phyloP scores from a whole-genome alignment of 2,329 filamentous ascomycete species.

The Fusarium graminum region DNA sequence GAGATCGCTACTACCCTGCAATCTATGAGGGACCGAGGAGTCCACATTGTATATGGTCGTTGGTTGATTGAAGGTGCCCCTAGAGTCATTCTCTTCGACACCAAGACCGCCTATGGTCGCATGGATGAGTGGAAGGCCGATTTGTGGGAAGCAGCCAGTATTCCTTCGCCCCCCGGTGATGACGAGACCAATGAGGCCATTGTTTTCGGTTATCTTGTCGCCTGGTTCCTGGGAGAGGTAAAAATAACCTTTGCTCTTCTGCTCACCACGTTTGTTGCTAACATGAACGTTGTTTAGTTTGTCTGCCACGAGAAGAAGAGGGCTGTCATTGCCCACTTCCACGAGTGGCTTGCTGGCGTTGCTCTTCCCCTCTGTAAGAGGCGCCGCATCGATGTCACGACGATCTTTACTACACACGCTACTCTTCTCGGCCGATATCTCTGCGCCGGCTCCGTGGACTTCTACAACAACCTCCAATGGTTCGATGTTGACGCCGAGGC shows the following conservation, averaged over 20 bases:
- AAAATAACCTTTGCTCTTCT: slow-evolving; percentile 43
- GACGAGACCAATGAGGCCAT: slow-evolving; percentile 98
- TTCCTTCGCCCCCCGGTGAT: slow-evolving; percentile 91
- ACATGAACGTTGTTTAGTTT: slow-evolving; percentile 69
- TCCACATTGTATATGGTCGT: slow-evolving; percentile 90
- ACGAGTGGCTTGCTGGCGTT: slow-evolving; percentile 98
- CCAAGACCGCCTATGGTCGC: slow-evolving; percentile 90
- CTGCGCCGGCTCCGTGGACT: slow-evolving; percentile 96
- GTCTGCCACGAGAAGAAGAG: slow-evolving; percentile 91
- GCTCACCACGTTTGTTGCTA: slow-evolving; percentile 24
- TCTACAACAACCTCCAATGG: slow-evolving; percentile 98
- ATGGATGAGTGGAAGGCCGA: slow-evolving; percentile 98
- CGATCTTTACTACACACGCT: slow-evolving; percentile 98
- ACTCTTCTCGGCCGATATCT: slow-evolving; percentile 95
- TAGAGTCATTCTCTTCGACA: slow-evolving; percentile 93
- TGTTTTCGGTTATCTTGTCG: slow-evolving; percentile 96
- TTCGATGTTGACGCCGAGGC: slow-evolving; percentile 98
- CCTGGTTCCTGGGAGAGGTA: slow-evolving; percentile 98
- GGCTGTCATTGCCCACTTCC: slow-evolving; percentile 97
- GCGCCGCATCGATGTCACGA: slow-evolving; percentile 94
- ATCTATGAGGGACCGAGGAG: slow-evolving; percentile 92
- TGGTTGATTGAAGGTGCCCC: slow-evolving; percentile 99
- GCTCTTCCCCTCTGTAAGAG: slow-evolving; percentile 92
- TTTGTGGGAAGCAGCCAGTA: slow-evolving; percentile 91
- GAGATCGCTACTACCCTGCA: slow-evolving; percentile 86